phyloP scores from a whole-genome alignment of 2,329 filamentous ascomycete species.

The Microcyclospora pomicola region DNA sequence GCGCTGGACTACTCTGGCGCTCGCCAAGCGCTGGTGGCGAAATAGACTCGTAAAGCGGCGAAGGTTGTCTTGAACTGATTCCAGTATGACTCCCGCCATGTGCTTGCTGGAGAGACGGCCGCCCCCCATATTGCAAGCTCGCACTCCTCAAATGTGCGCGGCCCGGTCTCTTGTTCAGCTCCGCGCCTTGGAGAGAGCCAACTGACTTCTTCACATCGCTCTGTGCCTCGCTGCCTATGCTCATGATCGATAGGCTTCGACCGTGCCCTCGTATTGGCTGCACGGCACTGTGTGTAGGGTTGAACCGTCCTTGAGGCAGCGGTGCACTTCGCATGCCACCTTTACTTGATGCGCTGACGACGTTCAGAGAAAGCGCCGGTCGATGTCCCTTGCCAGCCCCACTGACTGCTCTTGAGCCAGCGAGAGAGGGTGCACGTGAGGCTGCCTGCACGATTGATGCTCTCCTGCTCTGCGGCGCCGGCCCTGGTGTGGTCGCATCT shows the following conservation, averaged over 20 bases:
- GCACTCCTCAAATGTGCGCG: constrained; percentile 64
- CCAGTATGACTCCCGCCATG: constrained; percentile 1
- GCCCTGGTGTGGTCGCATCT: constrained; percentile 1
- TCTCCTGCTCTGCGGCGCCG: constrained; percentile 10
- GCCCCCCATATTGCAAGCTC: constrained; percentile 62
- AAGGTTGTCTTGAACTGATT: constrained; percentile 22
- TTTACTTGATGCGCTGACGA: constrained; percentile 21
- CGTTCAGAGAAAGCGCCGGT: constrained; percentile 49
- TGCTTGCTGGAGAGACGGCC: constrained; percentile 4
- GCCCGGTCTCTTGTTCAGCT: constrained; percentile 30
- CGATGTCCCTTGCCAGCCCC: constrained; percentile 41
- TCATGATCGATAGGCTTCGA: constrained; percentile 37
- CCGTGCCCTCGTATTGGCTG: constrained; percentile 35
- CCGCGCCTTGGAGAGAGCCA: constrained; percentile 3
- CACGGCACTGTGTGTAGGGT: constrained; percentile 27
- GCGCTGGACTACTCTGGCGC: constrained; percentile 4
- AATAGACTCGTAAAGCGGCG: constrained; percentile 28
- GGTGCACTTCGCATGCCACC: constrained; percentile 11
- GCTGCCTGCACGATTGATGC: constrained; percentile 11
- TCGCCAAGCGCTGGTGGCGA: constrained; percentile 20
- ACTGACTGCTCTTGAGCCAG: constrained; percentile 8
- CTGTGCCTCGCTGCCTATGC: constrained; percentile 30
- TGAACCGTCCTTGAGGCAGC: constrained; percentile 5
- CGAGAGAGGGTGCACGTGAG: constrained; percentile 10
- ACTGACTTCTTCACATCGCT: constrained; percentile 6